These are phyloP conservation scores for Akanthomyces uredinophilus DNA, from an alignment of 2,329 filamentous ascomycete species.

Conservation along the genomic window DNA sequence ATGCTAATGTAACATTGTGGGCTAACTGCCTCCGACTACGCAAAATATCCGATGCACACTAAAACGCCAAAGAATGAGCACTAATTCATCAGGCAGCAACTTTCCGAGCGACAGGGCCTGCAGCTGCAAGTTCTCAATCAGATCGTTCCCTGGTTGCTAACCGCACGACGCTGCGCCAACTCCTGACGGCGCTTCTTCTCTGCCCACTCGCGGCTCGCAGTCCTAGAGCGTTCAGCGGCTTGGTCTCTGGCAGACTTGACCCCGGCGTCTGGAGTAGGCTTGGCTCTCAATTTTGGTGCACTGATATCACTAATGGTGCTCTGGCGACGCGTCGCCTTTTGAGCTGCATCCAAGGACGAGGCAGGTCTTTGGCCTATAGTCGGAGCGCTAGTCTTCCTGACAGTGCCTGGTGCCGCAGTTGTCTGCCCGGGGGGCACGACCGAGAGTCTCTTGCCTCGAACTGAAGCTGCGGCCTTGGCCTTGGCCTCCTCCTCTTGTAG, in stretches of 20 bases:
- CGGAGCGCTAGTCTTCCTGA: conserved; percentile 12
- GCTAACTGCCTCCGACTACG: conserved; percentile 3
- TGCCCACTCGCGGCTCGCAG: conserved; percentile 57
- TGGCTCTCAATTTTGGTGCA: conserved; percentile 46
- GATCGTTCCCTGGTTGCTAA: not conserved
- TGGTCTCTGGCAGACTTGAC: conserved; percentile 53
- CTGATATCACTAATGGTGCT: conserved; percentile 22
- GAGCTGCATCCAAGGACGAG: not conserved
- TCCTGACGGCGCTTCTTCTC: conserved; percentile 49
- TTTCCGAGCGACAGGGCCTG: not conserved
- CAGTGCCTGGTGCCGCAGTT: conserved; percentile 21
- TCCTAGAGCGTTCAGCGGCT: conserved; percentile 56
- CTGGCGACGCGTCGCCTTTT: conserved; percentile 10
- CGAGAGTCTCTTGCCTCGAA: conserved; percentile 22
- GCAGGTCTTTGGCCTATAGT: not conserved
- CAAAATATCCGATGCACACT: conserved; percentile 4
- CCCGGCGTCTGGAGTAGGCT: conserved; percentile 45
- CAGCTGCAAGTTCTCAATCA: not conserved
- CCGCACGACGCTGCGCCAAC: conserved; percentile 14
- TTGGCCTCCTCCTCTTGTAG: conserved; percentile 24
- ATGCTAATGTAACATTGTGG: conserved; percentile 13
- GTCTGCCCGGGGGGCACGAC: conserved; percentile 22
- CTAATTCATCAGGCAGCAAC: not conserved
- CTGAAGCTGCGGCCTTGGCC: conserved; percentile 15
- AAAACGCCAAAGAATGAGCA: conserved; percentile 3